Conservation (phyloP, 1,139 yeast genomes). For the Debaryomyces nepalensis region DNA sequence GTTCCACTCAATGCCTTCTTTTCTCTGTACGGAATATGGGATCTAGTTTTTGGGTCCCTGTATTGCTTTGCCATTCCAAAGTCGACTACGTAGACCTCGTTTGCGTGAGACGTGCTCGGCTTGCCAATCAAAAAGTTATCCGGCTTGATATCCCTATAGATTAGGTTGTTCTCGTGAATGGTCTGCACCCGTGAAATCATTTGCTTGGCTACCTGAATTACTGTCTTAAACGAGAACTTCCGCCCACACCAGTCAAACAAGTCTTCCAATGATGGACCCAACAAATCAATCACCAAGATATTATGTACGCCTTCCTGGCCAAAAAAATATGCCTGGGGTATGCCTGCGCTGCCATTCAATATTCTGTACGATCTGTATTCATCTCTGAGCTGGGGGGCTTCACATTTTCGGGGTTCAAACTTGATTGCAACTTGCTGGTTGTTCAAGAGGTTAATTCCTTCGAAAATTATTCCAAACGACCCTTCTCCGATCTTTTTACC, state of each 20-base stretch:
- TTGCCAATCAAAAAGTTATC: slow-evolving; percentile 76
- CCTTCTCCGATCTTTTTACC: slow-evolving; percentile 99
- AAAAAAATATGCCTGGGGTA: slow-evolving; percentile 77
- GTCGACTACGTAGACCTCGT: slow-evolving; percentile 53
- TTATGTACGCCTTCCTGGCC: slow-evolving; percentile 84
- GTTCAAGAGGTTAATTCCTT: slow-evolving; percentile 83
- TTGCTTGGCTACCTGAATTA: slow-evolving; percentile 74
- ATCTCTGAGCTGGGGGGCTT: slow-evolving; percentile 79
- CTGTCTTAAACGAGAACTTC: slow-evolving; percentile 68
- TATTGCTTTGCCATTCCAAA: slow-evolving; percentile 74
- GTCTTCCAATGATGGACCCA: slow-evolving; percentile 81
- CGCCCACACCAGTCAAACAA: slow-evolving; percentile 84
- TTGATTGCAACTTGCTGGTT: slow-evolving; percentile 81
- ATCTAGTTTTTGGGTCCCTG: slow-evolving; percentile 62
- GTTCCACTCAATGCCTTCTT: slow-evolving; percentile 67
- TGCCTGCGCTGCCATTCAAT: slow-evolving; percentile 61
- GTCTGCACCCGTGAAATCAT: slow-evolving; percentile 71
- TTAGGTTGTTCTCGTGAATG: slow-evolving; percentile 70
- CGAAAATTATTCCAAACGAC: slow-evolving; percentile 95
- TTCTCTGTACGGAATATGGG: slow-evolving; percentile 66
- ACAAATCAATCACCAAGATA: slow-evolving; percentile 69
- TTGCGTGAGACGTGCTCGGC: slow-evolving; percentile 66
- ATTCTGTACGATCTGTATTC: slow-evolving; percentile 77
- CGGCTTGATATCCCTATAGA: slow-evolving; percentile 78
- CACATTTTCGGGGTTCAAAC: slow-evolving; percentile 79